These are phyloP conservation scores for Gastrolobium bilobum DNA, from an alignment of 306 rosid genomes.

Conservation along the genomic window DNA sequence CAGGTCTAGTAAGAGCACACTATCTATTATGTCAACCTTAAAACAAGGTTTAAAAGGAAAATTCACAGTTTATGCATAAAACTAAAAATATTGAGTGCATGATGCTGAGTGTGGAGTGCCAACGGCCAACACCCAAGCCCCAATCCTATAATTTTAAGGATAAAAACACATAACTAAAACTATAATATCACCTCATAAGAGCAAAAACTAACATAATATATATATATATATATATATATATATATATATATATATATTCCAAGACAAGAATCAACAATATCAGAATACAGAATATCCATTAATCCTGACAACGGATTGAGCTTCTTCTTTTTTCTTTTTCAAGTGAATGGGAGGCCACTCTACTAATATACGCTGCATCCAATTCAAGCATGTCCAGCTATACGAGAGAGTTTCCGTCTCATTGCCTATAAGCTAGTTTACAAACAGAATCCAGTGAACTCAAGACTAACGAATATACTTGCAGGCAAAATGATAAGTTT, in stretches of 20 bases:
- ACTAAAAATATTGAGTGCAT: slow-evolving; percentile 41
- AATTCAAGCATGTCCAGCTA: background rate
- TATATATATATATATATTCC: too few relatives aligned
- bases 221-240: too few relatives aligned
- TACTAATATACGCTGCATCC: background rate
- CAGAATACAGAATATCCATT: background rate
- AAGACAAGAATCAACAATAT: slow-evolving; percentile 27
- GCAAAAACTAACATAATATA: background rate
- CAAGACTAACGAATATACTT: slow-evolving; percentile 6
- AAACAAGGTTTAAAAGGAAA: slow-evolving; percentile 31
- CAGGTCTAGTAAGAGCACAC: slow-evolving; percentile 30
- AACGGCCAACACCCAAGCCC: slow-evolving; percentile 39
- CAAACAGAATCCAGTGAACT: slow-evolving; percentile 9
- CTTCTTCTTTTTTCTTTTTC: too few relatives aligned
- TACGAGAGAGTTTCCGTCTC: background rate
- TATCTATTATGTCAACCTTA: slow-evolving; percentile 18
- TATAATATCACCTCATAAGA: background rate
- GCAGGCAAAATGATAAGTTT: slow-evolving; percentile 7
- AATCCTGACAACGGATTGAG: background rate
- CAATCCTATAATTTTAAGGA: slow-evolving; percentile 40
- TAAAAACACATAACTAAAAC: slow-evolving; percentile 29
- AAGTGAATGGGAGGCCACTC: background rate
- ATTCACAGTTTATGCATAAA: background rate
- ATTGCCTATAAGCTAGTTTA: background rate
- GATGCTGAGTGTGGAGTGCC: slow-evolving; percentile 14